Conservation (phyloP, 2,329 filamentous ascomycete species). For the Colletotrichum lentis region DNA sequence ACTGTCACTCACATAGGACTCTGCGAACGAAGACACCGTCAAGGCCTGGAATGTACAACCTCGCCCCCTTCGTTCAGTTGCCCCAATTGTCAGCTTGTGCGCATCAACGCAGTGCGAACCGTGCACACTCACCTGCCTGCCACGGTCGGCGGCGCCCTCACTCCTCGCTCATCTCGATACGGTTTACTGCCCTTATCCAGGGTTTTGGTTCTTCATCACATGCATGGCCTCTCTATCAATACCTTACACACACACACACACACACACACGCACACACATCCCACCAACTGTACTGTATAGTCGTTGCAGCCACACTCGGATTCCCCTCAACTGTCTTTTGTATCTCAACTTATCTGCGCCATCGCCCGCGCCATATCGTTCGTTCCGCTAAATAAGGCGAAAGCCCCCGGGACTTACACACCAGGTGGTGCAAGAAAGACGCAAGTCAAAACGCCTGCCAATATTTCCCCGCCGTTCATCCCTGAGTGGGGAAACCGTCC, state of each 20-base stretch:
- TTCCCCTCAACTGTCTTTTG: background rate
- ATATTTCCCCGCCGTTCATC: slow-evolving; percentile 29
- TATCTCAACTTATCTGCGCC: background rate
- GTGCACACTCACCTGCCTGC: background rate
- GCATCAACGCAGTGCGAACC: background rate
- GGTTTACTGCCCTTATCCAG: background rate
- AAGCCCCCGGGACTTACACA: background rate
- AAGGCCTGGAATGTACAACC: slow-evolving; percentile 23
- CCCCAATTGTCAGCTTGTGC: background rate
- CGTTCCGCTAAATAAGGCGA: background rate
- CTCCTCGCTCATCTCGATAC: background rate
- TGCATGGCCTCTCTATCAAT: background rate
- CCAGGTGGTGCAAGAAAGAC: slow-evolving; percentile 14
- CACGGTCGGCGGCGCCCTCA: background rate
- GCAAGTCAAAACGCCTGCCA: slow-evolving; percentile 6
- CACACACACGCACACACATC: background rate
- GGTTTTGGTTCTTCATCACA: background rate
- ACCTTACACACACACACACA: background rate
- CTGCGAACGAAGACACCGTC: background rate
- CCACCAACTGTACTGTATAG: background rate
- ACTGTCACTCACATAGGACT: background rate
- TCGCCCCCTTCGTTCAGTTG: slow-evolving; percentile 1
- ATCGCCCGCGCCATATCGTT: background rate
- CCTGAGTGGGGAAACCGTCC: slow-evolving; percentile 21
- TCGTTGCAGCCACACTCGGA: background rate